These are phyloP conservation scores for Tetracladium maxilliforme DNA, from an alignment of 2,329 filamentous ascomycete species.

Conservation along the genomic window DNA sequence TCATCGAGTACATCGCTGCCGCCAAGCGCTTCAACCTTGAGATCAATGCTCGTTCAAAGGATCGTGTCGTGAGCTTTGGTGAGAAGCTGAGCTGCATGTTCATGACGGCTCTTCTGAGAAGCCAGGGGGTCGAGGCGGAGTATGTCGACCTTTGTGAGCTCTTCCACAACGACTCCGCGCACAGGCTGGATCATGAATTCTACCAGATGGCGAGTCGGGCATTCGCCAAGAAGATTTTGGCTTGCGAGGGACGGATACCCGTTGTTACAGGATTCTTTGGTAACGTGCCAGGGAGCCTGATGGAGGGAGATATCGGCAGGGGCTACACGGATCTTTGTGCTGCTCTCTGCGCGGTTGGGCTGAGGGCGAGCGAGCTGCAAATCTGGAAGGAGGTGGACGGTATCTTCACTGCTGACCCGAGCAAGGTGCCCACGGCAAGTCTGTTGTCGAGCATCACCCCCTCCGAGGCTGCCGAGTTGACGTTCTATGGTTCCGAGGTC, in stretches of 20 bases:
- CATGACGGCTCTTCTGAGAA: slow-evolving; percentile 72
- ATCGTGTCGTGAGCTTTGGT: slow-evolving; percentile 84
- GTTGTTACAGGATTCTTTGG: slow-evolving; percentile 93
- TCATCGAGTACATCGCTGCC: slow-evolving; percentile 58
- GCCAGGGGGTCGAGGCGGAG: slow-evolving; percentile 68
- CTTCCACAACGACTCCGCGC: slow-evolving; percentile 44
- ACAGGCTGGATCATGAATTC: slow-evolving; percentile 50
- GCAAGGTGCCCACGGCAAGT: slow-evolving; percentile 83
- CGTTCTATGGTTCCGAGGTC: slow-evolving; percentile 88
- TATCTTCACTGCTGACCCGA: slow-evolving; percentile 72
- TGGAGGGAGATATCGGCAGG: slow-evolving; percentile 78
- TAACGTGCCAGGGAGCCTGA: slow-evolving; percentile 75
- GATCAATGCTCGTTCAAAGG: slow-evolving; percentile 65
- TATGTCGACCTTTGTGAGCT: slow-evolving; percentile 83
- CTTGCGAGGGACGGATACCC: slow-evolving; percentile 54
- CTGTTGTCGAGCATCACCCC: slow-evolving; percentile 83
- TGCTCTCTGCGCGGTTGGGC: slow-evolving; percentile 75
- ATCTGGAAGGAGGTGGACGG: slow-evolving; percentile 99
- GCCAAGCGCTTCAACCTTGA: slow-evolving; percentile 55
- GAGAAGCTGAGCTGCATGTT: slow-evolving; percentile 92
- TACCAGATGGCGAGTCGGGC: slow-evolving; percentile 49
- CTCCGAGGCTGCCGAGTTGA: slow-evolving; percentile 88
- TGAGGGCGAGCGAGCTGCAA: slow-evolving; percentile 79
- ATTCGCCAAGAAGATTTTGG: slow-evolving; percentile 47
- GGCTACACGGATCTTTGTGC: slow-evolving; percentile 96